These are phyloP conservation scores for Cordyceps farinosa DNA, from an alignment of 2,329 filamentous ascomycete genomes.

Conservation along the genomic window DNA sequence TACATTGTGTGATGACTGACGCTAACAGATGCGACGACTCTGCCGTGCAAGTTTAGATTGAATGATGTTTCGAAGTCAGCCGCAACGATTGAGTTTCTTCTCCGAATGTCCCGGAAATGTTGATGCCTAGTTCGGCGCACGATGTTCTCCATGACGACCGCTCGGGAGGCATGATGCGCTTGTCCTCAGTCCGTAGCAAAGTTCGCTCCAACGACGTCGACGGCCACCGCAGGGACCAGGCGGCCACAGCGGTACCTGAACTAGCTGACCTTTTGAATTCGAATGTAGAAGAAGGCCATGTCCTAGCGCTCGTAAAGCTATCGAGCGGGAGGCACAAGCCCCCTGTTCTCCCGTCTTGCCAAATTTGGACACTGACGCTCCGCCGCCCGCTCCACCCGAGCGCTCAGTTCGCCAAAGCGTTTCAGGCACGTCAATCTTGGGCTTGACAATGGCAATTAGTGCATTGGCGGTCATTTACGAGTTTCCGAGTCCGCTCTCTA, in stretches of 20 bases:
- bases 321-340: neutral
- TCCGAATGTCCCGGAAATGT: too few species aligned
- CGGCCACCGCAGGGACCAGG: neutral
- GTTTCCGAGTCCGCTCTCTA: neutral
- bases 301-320: neutral
- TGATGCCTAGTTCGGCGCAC: too few species aligned
- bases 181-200: neutral
- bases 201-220: neutral
- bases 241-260: neutral
- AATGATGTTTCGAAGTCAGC: too few species aligned
- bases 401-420: constrained; percentile 14
- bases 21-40: neutral
- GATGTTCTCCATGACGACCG: too few species aligned
- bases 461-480: neutral
- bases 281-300: neutral
- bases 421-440: constrained; percentile 10
- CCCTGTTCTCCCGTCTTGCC: neutral
- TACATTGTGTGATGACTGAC: neutral
- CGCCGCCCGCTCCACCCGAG: constrained; percentile 2
- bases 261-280: neutral
- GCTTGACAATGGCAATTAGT: neutral
- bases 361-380: constrained; percentile 4
- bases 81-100: too few species aligned
- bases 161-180: neutral
- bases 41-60: neutral